These are phyloP conservation scores for Vigna trinervia DNA, from an alignment of 306 rosid species.

Conservation along the genomic window DNA sequence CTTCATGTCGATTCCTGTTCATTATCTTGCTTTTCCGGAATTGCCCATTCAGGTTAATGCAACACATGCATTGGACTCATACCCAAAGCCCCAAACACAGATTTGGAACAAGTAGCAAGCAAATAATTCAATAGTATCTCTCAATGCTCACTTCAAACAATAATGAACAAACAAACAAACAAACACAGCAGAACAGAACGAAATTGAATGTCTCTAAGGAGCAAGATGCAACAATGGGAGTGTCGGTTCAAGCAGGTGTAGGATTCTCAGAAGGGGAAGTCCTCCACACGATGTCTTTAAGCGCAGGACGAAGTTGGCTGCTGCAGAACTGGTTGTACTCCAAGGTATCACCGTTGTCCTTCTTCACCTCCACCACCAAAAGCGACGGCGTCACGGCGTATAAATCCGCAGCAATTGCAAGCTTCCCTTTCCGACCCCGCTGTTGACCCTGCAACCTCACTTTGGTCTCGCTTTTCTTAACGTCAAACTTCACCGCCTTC, in stretches of 20 bases:
- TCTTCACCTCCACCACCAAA: conserved; percentile 81
- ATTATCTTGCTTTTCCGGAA: no score
- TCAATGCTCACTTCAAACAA: not conserved
- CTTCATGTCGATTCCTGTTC: no score
- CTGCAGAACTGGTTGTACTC: conserved; percentile 88
- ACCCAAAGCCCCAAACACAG: not conserved
- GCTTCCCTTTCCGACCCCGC: conserved; percentile 74
- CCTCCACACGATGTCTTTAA: conserved; percentile 77
- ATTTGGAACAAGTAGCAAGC: not conserved
- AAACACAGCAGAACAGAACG: not conserved
- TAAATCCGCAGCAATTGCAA: conserved; percentile 73
- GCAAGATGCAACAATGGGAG: not conserved
- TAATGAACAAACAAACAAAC: not conserved
- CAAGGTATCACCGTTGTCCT: conserved; percentile 72
- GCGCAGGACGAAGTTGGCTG: conserved; percentile 82
- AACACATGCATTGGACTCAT: no score
- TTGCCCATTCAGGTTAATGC: no score
- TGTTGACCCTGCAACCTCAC: conserved; percentile 71
- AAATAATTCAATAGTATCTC: not conserved
- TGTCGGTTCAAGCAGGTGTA: conserved; percentile 42
- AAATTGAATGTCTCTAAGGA: not conserved
- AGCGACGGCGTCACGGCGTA: conserved; percentile 76
- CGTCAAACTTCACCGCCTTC: conserved; percentile 59
- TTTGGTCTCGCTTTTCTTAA: conserved; percentile 69
- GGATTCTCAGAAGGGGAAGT: conserved; percentile 56